Percentiles rank a stretch among this genome's conserved stretches.
Evolutionary conservation across 2,329 filamentous ascomycete genomes (phyloP).

Genomic region (Stachybotrys elegans): DNA sequence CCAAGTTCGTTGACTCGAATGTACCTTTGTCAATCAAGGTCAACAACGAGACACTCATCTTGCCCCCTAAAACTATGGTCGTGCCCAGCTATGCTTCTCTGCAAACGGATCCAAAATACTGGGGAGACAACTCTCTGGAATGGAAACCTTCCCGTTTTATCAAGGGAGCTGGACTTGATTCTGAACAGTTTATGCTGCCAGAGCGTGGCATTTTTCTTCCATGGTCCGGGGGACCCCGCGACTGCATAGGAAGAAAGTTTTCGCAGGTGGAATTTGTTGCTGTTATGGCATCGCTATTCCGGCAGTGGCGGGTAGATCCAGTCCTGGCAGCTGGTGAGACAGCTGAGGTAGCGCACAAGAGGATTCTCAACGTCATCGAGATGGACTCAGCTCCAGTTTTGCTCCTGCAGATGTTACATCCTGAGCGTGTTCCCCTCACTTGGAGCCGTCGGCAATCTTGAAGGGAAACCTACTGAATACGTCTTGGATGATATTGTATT

Average conservation of each 20-base stretch:
- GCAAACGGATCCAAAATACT: conserved; percentile 8
- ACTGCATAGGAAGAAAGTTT: conserved; percentile 17
- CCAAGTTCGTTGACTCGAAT: conserved; percentile 17
- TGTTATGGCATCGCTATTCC: conserved; percentile 11
- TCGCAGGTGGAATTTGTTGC: conserved; percentile 18
- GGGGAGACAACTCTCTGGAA: conserved; percentile 13
- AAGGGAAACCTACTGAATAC: too few relatives aligned
- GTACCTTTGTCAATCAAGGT: conserved; percentile 4
- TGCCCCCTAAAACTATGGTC: conserved; percentile 6
- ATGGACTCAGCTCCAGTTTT: conserved; percentile 15
- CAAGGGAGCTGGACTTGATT: conserved; percentile 5
- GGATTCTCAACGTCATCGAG: conserved; percentile 16
- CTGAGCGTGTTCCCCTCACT: conserved; percentile 15
- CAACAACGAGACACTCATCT: conserved; percentile 1
- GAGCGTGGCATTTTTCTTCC: conserved; percentile 8
- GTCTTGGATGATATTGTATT: too few relatives aligned
- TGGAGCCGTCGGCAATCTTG: conserved; percentile 9
- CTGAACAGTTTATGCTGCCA: conserved; percentile 7
- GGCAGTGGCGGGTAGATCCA: not conserved
- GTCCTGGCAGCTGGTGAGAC: not conserved
- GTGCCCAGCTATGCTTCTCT: conserved; percentile 5
- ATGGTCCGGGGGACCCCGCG: conserved; percentile 13
- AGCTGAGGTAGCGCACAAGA: conserved; percentile 8
- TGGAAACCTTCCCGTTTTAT: conserved; percentile 17
- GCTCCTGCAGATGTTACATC: conserved; percentile 19